Percentiles rank a stretch among this genome's conserved stretches.
Evolutionary conservation across 306 rosid species (phyloP).

Genomic region (Chamaecrista fasciculata): DNA sequence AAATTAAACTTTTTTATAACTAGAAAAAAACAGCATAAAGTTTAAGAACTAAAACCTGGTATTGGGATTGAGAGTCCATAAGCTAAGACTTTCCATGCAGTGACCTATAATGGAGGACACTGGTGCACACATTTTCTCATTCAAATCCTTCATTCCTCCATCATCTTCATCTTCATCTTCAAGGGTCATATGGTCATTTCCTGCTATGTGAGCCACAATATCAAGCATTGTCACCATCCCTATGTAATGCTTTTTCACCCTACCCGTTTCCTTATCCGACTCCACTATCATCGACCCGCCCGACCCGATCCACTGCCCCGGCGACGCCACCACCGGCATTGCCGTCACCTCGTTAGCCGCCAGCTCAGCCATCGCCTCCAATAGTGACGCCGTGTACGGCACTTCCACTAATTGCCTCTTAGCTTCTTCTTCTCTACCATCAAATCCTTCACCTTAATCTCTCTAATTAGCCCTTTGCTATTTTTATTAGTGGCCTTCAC

Average conservation of each 20-base stretch:
- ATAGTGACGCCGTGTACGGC: conserved; percentile 72
- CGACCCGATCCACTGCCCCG: conserved; percentile 91
- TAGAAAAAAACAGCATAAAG: no score
- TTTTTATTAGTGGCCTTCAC: no score
- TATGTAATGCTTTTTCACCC: conserved; percentile 65
- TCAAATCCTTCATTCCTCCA: conserved; percentile 42
- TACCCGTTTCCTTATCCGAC: conserved; percentile 64
- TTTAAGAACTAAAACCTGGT: conserved; percentile 79
- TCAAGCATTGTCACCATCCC: conserved; percentile 93
- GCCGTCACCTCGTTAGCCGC: conserved; percentile 71
- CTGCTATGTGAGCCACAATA: conserved; percentile 72
- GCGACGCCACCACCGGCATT: conserved; percentile 82
- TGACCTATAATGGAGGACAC: conserved; percentile 74
- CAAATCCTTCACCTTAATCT: conserved; percentile 59
- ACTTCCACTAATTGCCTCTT: conserved; percentile 64
- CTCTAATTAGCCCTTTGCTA: conserved; percentile 28
- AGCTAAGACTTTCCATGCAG: conserved; percentile 68
- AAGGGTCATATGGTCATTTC: conserved; percentile 44
- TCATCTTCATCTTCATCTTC: conserved; percentile 12
- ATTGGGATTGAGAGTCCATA: conserved; percentile 83
- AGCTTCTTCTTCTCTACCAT: conserved; percentile 48
- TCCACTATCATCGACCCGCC: conserved; percentile 90
- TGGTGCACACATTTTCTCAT: conserved; percentile 55
- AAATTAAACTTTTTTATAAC: no score
- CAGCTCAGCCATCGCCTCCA: conserved; percentile 58